A percentile compares a stretch with the other conserved stretches of the same genome.
phyloP scores from a whole-genome alignment of 78 protist genomes.

The Isochrysis galbana region DNA sequence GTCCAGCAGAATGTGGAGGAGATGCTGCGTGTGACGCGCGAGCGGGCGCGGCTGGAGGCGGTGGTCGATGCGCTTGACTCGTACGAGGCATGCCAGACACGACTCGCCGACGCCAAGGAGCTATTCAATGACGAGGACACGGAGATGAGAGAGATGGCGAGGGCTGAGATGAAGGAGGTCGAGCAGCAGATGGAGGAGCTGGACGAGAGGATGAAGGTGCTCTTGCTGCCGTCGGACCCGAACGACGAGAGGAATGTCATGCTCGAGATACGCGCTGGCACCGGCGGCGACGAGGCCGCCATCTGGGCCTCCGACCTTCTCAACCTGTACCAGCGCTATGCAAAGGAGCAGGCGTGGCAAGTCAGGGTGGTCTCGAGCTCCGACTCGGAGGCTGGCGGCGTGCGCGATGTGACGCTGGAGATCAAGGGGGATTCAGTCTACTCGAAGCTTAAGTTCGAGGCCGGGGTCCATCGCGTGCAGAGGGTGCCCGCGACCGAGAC shows the following conservation, averaged over 20 bases:
- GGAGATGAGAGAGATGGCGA: background rate
- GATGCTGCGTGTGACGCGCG: background rate
- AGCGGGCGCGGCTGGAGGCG: background rate
- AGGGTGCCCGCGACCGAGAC: conserved; percentile 51
- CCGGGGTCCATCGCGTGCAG: conserved; percentile 49
- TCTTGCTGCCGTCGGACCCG: conserved; percentile 50
- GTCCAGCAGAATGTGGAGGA: background rate
- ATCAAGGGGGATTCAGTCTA: background rate
- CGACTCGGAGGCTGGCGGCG: conserved; percentile 14
- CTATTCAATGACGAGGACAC: background rate
- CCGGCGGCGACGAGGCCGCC: conserved; percentile 52
- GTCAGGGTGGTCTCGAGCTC: background rate
- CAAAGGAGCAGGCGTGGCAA: conserved; percentile 26
- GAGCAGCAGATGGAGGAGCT: background rate
- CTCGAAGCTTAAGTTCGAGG: conserved; percentile 9
- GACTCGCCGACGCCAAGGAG: background rate
- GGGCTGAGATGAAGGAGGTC: background rate
- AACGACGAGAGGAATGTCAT: conserved; percentile 45
- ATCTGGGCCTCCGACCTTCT: conserved; percentile 24
- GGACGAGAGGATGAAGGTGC: conserved; percentile 19
- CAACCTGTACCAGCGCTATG: conserved; percentile 27
- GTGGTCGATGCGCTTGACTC: background rate
- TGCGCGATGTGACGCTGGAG: background rate
- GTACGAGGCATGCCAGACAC: background rate
- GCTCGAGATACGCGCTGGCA: conserved; percentile 55